These are phyloP conservation scores for Monilinia polystroma DNA, from an alignment of 2,329 filamentous ascomycete species.

Conservation along the genomic window DNA sequence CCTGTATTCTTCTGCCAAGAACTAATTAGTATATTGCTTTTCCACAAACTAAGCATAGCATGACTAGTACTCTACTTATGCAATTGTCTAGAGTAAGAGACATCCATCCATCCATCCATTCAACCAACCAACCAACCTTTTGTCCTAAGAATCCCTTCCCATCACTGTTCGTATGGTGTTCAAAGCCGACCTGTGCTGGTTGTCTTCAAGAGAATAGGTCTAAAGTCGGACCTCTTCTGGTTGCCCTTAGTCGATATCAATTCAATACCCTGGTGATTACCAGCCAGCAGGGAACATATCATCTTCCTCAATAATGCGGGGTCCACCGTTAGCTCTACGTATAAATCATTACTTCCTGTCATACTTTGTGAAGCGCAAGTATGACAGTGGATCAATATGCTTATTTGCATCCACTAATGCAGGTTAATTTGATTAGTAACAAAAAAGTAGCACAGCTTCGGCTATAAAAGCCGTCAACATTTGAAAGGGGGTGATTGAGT, in stretches of 20 bases:
- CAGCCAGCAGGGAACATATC: neutral
- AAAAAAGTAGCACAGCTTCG: neutral
- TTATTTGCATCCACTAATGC: neutral
- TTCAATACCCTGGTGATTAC: neutral
- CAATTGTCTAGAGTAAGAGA: too few relatives aligned
- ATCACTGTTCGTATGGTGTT: neutral
- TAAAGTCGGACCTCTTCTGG: too few relatives aligned
- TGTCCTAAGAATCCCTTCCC: neutral
- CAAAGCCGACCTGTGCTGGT: neutral
- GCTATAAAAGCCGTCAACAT: neutral
- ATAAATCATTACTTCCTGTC: neutral
- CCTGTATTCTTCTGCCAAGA: slow-evolving; percentile 3
- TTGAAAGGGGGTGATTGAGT: too few relatives aligned
- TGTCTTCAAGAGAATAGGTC: too few relatives aligned
- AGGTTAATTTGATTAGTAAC: neutral
- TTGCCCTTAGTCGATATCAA: too few relatives aligned
- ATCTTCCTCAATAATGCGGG: neutral
- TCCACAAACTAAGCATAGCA: neutral
- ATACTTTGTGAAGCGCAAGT: too few relatives aligned
- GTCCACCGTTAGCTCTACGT: too few relatives aligned
- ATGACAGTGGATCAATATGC: neutral
- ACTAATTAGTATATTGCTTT: neutral
- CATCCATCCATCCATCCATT: neutral
- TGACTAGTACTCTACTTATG: too few relatives aligned
- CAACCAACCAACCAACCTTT: too few relatives aligned